A percentile compares a stretch with the other conserved stretches of the same genome.
Evolutionary conservation across 31 red algal species (phyloP).

Genomic region (Endocladia muricata): DNA sequence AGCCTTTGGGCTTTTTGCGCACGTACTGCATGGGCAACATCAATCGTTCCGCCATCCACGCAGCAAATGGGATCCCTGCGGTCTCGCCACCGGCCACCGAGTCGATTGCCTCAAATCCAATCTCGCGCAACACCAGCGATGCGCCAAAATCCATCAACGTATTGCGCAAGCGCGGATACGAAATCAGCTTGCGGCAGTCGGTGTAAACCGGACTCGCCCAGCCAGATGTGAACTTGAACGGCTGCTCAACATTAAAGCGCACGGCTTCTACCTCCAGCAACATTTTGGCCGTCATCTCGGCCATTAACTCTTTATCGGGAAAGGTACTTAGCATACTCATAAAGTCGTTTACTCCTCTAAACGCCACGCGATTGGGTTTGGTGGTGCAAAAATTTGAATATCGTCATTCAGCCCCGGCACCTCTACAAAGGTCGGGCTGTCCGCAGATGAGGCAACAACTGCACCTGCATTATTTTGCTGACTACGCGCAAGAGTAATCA

Average conservation of each 20-base stretch:
- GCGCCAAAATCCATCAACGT: not conserved
- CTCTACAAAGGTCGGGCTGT: too few species aligned
- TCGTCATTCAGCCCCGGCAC: too few species aligned
- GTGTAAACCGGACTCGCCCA: not conserved
- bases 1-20: not conserved
- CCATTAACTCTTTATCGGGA: not conserved
- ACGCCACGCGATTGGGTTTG: too few species aligned
- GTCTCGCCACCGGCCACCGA: not conserved
- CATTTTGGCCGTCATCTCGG: not conserved
- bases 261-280: not conserved
- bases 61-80: not conserved
- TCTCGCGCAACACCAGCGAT: not conserved
- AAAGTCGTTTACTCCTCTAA: too few species aligned
- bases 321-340: not conserved
- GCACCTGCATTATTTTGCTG: too few species aligned
- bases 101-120: not conserved
- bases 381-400: too few species aligned
- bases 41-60: not conserved
- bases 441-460: too few species aligned
- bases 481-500: conserved; percentile 22
- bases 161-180: not conserved
- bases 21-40: not conserved
- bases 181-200: conserved; percentile 4
- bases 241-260: not conserved
- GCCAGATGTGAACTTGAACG: not conserved